These are phyloP conservation scores for Cryptococcus sp. DNA, from an alignment of 1,284 basidiomycete genomes.

Conservation along the genomic window DNA sequence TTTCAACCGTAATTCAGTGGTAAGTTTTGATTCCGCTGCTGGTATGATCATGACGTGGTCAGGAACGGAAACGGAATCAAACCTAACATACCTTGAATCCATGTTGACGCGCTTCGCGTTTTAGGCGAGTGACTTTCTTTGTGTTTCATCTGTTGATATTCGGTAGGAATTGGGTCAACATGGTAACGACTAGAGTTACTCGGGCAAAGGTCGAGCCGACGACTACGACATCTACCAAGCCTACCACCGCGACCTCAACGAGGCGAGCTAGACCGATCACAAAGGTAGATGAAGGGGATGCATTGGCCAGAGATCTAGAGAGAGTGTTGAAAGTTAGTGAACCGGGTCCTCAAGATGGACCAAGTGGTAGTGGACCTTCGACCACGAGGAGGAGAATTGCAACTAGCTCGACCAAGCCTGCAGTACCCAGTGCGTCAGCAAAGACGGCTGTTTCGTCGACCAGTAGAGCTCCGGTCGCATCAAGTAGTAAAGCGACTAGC, in stretches of 20 bases:
- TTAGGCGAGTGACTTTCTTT: background rate
- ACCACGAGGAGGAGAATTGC: background rate
- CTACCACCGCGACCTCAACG: background rate
- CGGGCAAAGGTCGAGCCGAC: background rate
- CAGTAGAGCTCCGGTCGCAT: no score
- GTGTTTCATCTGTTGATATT: no score
- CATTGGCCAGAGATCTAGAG: slow-evolving; percentile 24
- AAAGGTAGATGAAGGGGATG: slow-evolving; percentile 11
- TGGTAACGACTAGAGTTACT: no score
- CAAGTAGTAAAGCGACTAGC: no score
- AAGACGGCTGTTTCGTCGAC: background rate
- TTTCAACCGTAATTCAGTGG: no score
- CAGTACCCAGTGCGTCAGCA: background rate
- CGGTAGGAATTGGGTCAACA: background rate
- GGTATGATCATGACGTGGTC: no score
- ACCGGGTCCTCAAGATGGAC: background rate
- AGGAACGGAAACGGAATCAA: no score
- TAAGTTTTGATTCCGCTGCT: no score
- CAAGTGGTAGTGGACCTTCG: background rate
- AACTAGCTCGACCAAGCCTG: background rate
- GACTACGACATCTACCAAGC: background rate
- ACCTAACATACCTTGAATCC: no score
- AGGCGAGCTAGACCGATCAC: background rate
- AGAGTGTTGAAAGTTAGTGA: slow-evolving; percentile 25
- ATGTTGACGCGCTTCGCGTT: background rate